Percentiles rank a stretch among this genome's conserved stretches.
Conservation (phyloP, 257 asterid genomes). For the Lycium ferocissimum region DNA sequence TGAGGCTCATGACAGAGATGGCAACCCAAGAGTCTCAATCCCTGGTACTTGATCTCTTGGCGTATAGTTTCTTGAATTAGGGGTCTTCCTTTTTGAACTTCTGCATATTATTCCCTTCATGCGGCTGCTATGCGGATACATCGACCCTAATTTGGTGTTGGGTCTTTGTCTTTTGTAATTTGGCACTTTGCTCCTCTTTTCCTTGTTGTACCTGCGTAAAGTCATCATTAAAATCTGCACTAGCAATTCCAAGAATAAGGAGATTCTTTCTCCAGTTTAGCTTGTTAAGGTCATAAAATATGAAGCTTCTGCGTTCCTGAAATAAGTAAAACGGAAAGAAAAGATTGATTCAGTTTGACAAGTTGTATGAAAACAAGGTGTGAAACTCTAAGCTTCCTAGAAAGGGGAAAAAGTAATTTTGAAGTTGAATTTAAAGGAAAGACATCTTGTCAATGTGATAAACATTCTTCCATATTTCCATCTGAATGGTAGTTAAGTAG, state of each 20-base stretch:
- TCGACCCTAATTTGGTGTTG: no score
- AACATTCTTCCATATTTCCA: background rate
- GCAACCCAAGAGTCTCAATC: no score
- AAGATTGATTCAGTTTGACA: background rate
- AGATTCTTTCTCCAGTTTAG: background rate
- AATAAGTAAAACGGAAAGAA: background rate
- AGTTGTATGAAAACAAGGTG: constrained; percentile 11
- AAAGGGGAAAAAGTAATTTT: background rate
- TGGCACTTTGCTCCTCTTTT: no score
- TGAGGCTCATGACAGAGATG: no score
- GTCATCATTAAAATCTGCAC: no score
- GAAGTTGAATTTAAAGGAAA: constrained; percentile 18
- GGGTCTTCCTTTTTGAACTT: no score
- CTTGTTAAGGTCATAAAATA: background rate
- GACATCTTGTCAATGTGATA: constrained; percentile 1
- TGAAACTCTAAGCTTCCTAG: background rate
- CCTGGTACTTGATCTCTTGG: no score
- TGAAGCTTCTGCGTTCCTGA: background rate
- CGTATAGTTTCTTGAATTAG: no score
- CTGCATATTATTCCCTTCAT: no score
- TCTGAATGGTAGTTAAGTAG: background rate
- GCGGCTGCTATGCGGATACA: no score
- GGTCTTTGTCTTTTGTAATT: no score
- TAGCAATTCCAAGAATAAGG: background rate
- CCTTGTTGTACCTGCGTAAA: no score